Base-by-base conservation (phyloP, 768 basidiomycete species). In the Austroboletus festivus region DNA sequence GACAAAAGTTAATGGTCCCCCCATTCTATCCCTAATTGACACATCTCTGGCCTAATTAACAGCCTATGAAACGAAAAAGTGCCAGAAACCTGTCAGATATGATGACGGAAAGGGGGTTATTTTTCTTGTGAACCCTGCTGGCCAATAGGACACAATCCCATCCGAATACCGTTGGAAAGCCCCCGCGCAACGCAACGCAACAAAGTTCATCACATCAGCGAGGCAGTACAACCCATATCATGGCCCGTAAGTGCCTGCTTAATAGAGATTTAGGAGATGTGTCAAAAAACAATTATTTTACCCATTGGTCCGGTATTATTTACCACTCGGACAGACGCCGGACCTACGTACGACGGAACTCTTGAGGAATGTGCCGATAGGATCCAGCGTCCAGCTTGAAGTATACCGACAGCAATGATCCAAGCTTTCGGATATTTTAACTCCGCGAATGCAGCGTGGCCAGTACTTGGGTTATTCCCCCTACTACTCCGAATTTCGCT, bases 391-490 rank as follows among this genome's bases (percentile, higher is more conserved):
- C 28, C 28, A 28, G 28, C 5, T 28, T 28, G 28, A n/a, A n/a
- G n/a, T n/a, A n/a, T n/a, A n/a, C n/a, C n/a, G n/a, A 8, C 33
- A 34, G 33, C 33, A 34, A 26, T 42, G 31, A 46, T 28, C 33
- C 11, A 41, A 3, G 16, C 40, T 23, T 22, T 21, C 22, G 20
- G 16, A 28, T 33, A 51, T 66, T 61, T 38, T 26, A 63, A 66
- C 67, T 66, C 65, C 65, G 65, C 65, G 65, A 68, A 47, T 38
- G 28, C 52, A 42, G 66, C 57, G 66, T 64, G 64, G 50, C 63
- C 28, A n/a, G n/a, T n/a, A n/a, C n/a, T n/a, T n/a, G n/a, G n/a
- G n/a, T n/a, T n/a, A n/a, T n/a, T n/a, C n/a, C n/a, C n/a, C n/a
- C n/a, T n/a, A n/a, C n/a, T 43, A 42, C 42, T 39, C 49, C 38